phyloP scores from a whole-genome alignment of 257 asterid species.

The Verbascum thapsus region DNA sequence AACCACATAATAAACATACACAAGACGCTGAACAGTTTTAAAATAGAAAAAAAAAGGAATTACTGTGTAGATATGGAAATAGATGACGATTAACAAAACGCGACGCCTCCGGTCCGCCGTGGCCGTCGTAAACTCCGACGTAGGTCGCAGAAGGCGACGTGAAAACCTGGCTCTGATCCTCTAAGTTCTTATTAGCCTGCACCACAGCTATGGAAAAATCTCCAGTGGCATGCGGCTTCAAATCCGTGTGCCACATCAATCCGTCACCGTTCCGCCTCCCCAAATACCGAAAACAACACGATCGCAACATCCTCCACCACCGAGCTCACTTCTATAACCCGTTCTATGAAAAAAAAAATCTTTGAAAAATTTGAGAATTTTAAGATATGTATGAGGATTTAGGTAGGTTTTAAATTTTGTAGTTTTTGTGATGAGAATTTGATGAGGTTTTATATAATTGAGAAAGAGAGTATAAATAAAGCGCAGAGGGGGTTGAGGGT shows the following conservation, averaged over 20 bases:
- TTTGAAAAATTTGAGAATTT: neutral
- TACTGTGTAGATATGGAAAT: slow-evolving; percentile 79
- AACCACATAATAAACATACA: neutral
- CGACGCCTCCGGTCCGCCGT: slow-evolving; percentile 97
- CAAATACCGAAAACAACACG: slow-evolving; percentile 56
- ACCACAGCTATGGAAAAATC: slow-evolving; percentile 93
- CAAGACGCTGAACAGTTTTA: neutral
- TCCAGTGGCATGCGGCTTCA: slow-evolving; percentile 83
- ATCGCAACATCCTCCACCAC: slow-evolving; percentile 85
- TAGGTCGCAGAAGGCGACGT: slow-evolving; percentile 92
- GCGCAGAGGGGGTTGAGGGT: neutral
- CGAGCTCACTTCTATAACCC: no score
- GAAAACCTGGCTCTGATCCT: slow-evolving; percentile 93
- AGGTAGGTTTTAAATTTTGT: no score
- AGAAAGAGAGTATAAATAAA: slow-evolving; percentile 1
- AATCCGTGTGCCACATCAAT: slow-evolving; percentile 77
- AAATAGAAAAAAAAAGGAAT: neutral
- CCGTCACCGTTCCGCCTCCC: slow-evolving; percentile 72
- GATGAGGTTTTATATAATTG: slow-evolving; percentile 31
- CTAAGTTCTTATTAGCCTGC: slow-evolving; percentile 87
- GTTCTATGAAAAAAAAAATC: neutral
- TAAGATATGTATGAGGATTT: slow-evolving; percentile 6
- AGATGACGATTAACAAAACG: slow-evolving; percentile 82
- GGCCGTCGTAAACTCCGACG: slow-evolving; percentile 95
- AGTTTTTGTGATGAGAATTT: no score